A percentile compares a stretch with the other conserved stretches of the same genome.
phyloP scores from a whole-genome alignment of 2,329 filamentous ascomycete species.

The Fusarium kyushuense region DNA sequence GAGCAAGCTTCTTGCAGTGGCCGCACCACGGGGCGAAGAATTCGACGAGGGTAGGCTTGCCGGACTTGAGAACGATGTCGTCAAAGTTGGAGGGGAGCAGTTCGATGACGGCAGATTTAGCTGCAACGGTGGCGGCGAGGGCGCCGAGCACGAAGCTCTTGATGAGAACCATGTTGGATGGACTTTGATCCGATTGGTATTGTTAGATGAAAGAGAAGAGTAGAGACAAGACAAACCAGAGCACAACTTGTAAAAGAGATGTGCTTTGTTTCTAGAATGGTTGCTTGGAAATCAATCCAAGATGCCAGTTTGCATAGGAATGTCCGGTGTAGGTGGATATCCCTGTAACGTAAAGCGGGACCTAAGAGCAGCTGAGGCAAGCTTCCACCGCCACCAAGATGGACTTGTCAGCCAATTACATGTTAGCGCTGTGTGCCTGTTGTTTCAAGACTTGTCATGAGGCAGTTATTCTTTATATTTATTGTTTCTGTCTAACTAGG shows the following conservation, averaged over 20 bases:
- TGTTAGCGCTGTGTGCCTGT: neutral
- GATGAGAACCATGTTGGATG: conserved; percentile 65
- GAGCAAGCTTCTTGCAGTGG: conserved; percentile 98
- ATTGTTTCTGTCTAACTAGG: neutral
- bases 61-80: conserved; percentile 85
- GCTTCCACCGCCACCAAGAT: conserved; percentile 27
- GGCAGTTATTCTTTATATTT: neutral
- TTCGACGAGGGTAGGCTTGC: conserved; percentile 95
- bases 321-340: conserved; percentile 34
- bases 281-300: conserved; percentile 48
- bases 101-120: conserved; percentile 88
- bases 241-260: conserved; percentile 22
- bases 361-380: conserved; percentile 36
- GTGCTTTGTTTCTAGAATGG: conserved; percentile 25
- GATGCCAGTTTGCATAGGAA: conserved; percentile 51
- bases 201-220: neutral
- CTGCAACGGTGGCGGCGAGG: conserved; percentile 67
- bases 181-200: conserved; percentile 1
- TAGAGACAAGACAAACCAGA: conserved; percentile 11
- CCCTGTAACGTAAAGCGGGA: conserved; percentile 37
- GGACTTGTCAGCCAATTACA: conserved; percentile 4
- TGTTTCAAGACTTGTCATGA: neutral
- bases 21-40: conserved; percentile 99
- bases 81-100: conserved; percentile 94
- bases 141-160: conserved; percentile 71